Evolutionary conservation across 345 rosid genomes (phyloP), one percentile per base, ranked within the genome.

Genomic region (Brassica cretica): DNA sequence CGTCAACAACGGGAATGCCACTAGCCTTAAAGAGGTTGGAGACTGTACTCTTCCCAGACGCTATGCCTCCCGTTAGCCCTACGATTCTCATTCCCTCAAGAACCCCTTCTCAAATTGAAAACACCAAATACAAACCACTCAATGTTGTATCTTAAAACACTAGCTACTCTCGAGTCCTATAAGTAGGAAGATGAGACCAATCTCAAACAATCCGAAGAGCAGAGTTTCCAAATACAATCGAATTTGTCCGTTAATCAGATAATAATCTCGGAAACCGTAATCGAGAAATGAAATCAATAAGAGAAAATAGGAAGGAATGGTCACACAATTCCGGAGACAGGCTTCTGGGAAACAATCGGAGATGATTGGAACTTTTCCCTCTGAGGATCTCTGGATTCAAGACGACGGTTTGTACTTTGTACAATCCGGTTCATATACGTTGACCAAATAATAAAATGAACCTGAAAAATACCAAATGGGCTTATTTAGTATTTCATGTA

Each of bases 1-100:
- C 94, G 49, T 93, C 98, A 33, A 91, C 93, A 2, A 93, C 88
- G 14, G 94, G 97, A 70, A 92, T 81, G 25, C 84, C 88, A 75
- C 64, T 85, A 74, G 89, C 84, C 74, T 88, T 89, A 88, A 92
- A 92, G 76, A 89, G 88, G 69, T 89, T 88, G 41, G 97, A 90
- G 49, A 89, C 94, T 0, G 95, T 91, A 69, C 97, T 94, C 87
- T 94, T 94, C 56, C 98, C 98, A 0, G 97, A 92, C 1, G 93
- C 87, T 60, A 94, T 94, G 73, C 97, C 98, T 62, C 98, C 98
- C 0, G 97, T 94, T 72, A 92, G 78, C 16, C 98, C 96, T 0
- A 91, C 94, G 19, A 91, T 78, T 84, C 99, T 88, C 98, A 91
- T 91, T 27, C 72, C 80, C 56, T 12, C 51, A 11, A 10, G n/a